Percentiles rank a stretch among this genome's conserved stretches.
Evolutionary conservation across 2,329 filamentous ascomycete species (phyloP).

Genomic region (Pezicula radicicola): DNA sequence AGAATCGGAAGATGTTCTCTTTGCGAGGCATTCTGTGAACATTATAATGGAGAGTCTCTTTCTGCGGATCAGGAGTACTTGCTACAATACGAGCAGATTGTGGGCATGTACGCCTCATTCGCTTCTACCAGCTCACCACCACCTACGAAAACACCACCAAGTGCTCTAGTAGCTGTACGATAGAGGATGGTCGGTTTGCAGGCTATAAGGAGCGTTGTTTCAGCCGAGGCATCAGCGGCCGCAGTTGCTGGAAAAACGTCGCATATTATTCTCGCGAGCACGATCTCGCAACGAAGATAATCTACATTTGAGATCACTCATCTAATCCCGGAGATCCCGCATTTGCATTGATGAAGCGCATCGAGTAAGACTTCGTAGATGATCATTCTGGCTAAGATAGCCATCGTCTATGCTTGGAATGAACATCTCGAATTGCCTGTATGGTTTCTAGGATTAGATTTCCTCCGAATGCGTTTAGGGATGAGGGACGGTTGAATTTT

Average conservation of each 20-base stretch:
- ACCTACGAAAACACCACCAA: slow-evolving; percentile 50
- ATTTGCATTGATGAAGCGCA: slow-evolving; percentile 38
- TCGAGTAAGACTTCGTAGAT: slow-evolving; percentile 20
- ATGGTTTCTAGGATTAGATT: slow-evolving; percentile 40
- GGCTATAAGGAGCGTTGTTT: slow-evolving; percentile 78
- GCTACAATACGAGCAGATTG: slow-evolving; percentile 76
- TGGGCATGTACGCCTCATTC: slow-evolving; percentile 75
- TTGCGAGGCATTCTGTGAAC: slow-evolving; percentile 82
- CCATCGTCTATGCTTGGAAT: slow-evolving; percentile 19
- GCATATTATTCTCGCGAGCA: slow-evolving; percentile 60
- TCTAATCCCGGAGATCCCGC: slow-evolving; percentile 61
- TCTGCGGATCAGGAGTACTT: slow-evolving; percentile 84
- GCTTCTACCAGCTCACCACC: slow-evolving; percentile 60
- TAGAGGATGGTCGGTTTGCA: slow-evolving; percentile 73
- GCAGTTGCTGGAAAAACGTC: slow-evolving; percentile 68
- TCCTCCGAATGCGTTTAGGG: slow-evolving; percentile 45
- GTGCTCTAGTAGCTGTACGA: slow-evolving; percentile 72
- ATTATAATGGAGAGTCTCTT: slow-evolving; percentile 83
- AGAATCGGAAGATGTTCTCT: too few relatives aligned
- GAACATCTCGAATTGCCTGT: slow-evolving; percentile 37
- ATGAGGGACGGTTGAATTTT: slow-evolving; percentile 42
- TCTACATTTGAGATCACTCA: slow-evolving; percentile 65
- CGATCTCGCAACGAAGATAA: slow-evolving; percentile 64
- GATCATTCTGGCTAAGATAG: slow-evolving; percentile 14
- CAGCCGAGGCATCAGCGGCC: slow-evolving; percentile 69